Evolutionary conservation across 345 rosid species (phyloP).

Genomic region (Salix dunnii): DNA sequence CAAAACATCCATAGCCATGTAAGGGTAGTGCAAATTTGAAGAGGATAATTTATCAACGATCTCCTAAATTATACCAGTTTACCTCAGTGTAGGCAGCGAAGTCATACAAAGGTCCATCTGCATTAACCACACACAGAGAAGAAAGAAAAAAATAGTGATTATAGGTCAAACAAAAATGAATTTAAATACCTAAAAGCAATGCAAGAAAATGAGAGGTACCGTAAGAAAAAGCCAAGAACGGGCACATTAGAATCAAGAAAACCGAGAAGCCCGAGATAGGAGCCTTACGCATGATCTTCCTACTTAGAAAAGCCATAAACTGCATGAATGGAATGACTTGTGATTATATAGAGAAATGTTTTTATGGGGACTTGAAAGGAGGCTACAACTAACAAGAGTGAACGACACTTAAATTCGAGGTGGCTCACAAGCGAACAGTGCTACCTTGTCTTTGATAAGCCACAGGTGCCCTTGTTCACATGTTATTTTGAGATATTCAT

Average conservation of each 20-base stretch:
- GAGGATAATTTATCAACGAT: too few relatives aligned
- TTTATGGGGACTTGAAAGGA: background rate
- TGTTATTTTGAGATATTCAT: constrained; percentile 12
- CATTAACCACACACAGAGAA: constrained; percentile 9
- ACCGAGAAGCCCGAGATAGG: constrained; percentile 14
- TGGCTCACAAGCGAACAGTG: constrained; percentile 26
- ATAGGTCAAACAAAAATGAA: background rate
- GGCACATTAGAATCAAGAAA: constrained; percentile 24
- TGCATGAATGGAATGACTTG: background rate
- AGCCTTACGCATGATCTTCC: constrained; percentile 22
- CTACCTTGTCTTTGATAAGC: too few relatives aligned
- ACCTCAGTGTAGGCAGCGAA: constrained; percentile 71
- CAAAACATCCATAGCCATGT: background rate
- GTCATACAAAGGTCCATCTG: constrained; percentile 67
- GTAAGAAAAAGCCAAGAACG: constrained; percentile 22
- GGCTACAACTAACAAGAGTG: background rate
- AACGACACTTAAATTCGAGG: background rate
- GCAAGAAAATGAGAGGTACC: background rate
- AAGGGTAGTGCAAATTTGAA: too few relatives aligned
- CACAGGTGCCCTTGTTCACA: constrained; percentile 26
- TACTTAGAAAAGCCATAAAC: background rate
- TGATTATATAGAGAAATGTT: background rate
- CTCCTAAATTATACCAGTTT: background rate
- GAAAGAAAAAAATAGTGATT: background rate
- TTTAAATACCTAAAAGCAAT: background rate